phyloP scores from a whole-genome alignment of 2,329 filamentous ascomycete species.

The Byssothecium circinans region DNA sequence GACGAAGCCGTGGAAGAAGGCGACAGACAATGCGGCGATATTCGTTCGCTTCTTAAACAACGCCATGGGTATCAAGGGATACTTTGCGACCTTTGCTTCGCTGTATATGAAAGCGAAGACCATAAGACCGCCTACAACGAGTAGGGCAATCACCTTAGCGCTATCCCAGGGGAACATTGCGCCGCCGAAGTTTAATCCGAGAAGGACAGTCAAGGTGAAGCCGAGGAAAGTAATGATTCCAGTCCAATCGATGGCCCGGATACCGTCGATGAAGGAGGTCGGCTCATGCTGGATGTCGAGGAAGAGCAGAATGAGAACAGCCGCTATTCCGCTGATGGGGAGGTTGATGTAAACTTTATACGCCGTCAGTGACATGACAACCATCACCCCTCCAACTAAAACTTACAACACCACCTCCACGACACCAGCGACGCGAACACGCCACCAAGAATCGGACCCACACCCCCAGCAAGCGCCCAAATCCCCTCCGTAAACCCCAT shows the following conservation, averaged over 20 bases:
- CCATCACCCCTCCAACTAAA: not conserved
- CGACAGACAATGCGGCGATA: slow-evolving; percentile 57
- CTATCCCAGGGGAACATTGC: slow-evolving; percentile 57
- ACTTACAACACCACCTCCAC: slow-evolving; percentile 57
- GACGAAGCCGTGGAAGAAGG: slow-evolving; percentile 53
- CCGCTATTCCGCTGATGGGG: slow-evolving; percentile 53
- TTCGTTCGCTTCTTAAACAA: slow-evolving; percentile 62
- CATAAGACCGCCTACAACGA: slow-evolving; percentile 55
- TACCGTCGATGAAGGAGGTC: slow-evolving; percentile 51
- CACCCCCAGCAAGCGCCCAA: slow-evolving; percentile 58
- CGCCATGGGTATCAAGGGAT: slow-evolving; percentile 69
- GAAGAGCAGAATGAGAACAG: slow-evolving; percentile 54
- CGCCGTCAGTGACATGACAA: not conserved
- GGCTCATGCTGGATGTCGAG: slow-evolving; percentile 59
- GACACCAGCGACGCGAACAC: slow-evolving; percentile 49
- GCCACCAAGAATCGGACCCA: slow-evolving; percentile 58
- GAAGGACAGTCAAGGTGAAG: slow-evolving; percentile 55
- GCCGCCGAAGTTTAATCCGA: slow-evolving; percentile 59
- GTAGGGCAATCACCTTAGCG: slow-evolving; percentile 57
- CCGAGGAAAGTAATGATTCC: slow-evolving; percentile 56
- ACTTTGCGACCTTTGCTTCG: slow-evolving; percentile 64
- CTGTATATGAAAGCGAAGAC: slow-evolving; percentile 59
- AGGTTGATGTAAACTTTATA: slow-evolving; percentile 57
- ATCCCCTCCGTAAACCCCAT: slow-evolving; percentile 56
- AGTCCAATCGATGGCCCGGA: slow-evolving; percentile 58